These are phyloP conservation scores for Luffa aegyptiaca DNA, from an alignment of 306 rosid species.

Conservation along the genomic window DNA sequence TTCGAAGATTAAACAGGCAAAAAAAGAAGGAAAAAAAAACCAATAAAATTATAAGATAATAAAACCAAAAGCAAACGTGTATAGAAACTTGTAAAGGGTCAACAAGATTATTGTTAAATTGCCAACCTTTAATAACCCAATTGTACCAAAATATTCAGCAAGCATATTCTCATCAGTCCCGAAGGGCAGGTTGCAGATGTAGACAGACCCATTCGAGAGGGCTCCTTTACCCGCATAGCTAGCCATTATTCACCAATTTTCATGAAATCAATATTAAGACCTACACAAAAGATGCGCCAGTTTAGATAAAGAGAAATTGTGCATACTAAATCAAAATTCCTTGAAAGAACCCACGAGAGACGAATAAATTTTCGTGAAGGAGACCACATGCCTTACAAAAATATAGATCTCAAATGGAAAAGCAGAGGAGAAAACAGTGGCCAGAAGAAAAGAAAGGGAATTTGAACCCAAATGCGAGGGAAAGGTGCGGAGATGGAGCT, in stretches of 20 bases:
- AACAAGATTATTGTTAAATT: constrained; percentile 14
- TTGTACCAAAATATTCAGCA: constrained; percentile 93
- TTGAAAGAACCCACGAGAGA: not conserved
- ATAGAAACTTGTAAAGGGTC: not conserved
- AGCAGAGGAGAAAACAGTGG: not conserved
- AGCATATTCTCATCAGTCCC: constrained; percentile 80
- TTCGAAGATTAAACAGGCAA: constrained; percentile 11
- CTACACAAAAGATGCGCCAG: constrained; percentile 15
- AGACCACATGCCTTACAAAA: not conserved
- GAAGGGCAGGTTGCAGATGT: constrained; percentile 85
- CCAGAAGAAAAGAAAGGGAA: not conserved
- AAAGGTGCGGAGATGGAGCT: not conserved
- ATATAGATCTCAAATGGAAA: not conserved
- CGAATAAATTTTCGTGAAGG: not conserved
- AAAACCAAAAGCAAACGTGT: not conserved
- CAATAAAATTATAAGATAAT: not conserved
- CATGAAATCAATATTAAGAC: constrained; percentile 43
- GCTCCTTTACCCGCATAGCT: constrained; percentile 53
- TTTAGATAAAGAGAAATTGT: not conserved
- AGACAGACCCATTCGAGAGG: constrained; percentile 73
- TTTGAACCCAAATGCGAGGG: not conserved
- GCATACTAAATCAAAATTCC: not conserved
- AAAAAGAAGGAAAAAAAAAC: not conserved
- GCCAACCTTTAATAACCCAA: constrained; percentile 79
- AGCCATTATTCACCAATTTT: constrained; percentile 61